A percentile compares a stretch with the other conserved stretches of the same genome.
phyloP scores from a whole-genome alignment of 2,329 filamentous ascomycete genomes.

The Penicillium olsonii region DNA sequence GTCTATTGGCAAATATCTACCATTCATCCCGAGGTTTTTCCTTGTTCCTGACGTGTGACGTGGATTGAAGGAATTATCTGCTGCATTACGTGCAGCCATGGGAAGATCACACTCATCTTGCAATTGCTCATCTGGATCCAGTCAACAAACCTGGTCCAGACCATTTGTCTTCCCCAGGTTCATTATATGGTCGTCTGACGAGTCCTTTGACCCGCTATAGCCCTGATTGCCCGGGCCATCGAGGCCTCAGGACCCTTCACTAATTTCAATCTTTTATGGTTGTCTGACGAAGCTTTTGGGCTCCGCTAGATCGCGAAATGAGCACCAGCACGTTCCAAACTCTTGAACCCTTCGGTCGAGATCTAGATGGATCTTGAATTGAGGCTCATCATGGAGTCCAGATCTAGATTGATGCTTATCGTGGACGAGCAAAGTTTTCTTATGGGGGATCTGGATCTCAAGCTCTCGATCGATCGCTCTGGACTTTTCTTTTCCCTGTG shows the following conservation, averaged over 20 bases:
- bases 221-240: background rate
- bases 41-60: background rate
- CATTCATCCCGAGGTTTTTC: background rate
- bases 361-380: background rate
- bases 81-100: background rate
- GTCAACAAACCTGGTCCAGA: background rate
- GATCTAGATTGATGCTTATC: constrained; percentile 1
- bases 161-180: background rate
- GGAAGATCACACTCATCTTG: background rate
- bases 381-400: background rate
- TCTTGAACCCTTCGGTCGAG: background rate
- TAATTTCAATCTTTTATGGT: background rate
- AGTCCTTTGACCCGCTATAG: background rate
- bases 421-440: background rate
- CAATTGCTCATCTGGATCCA: background rate
- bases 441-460: background rate
- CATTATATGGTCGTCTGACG: constrained; percentile 1
- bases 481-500: background rate
- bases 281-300: background rate
- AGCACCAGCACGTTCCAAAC: background rate
- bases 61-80: background rate
- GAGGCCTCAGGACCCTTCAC: background rate
- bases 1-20: background rate
- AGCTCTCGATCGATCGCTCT: background rate
- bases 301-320: background rate